Evolutionary conservation across 257 asterid species (phyloP).

Genomic region (Vinca minor): DNA sequence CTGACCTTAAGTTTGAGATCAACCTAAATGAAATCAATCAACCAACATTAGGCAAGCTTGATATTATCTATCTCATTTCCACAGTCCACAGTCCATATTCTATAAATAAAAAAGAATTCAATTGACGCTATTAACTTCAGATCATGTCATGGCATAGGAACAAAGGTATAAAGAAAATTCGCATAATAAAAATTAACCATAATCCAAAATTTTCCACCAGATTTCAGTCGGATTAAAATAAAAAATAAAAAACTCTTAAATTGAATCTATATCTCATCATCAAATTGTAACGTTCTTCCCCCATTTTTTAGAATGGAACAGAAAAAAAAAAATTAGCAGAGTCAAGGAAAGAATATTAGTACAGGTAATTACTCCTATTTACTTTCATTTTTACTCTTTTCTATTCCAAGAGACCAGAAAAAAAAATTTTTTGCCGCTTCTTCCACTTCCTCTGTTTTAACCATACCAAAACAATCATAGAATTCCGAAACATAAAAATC

Average conservation of each 20-base stretch:
- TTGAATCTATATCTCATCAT: neutral
- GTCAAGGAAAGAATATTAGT: neutral
- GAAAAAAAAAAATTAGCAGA: neutral
- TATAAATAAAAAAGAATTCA: neutral
- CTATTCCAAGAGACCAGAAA: too few species aligned
- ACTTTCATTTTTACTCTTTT: neutral
- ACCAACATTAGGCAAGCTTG: neutral
- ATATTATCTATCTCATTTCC: neutral
- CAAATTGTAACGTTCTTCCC: too few species aligned
- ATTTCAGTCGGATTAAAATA: neutral
- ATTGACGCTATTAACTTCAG: too few species aligned
- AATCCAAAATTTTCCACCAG: neutral
- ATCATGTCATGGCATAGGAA: neutral
- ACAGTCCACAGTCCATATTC: neutral
- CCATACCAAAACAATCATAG: neutral
- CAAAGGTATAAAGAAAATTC: neutral
- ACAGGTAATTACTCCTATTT: too few species aligned
- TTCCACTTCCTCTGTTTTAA: neutral
- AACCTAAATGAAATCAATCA: constrained; percentile 35
- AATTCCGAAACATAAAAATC: neutral
- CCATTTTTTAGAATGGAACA: too few species aligned
- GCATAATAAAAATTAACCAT: neutral
- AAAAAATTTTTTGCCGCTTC: too few species aligned
- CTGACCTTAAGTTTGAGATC: constrained; percentile 82
- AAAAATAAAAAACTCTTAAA: neutral